A percentile compares a stretch with the other conserved stretches of the same genome.
Conservation (phyloP, 139 green algal species). For the Chlorella sp. region DNA sequence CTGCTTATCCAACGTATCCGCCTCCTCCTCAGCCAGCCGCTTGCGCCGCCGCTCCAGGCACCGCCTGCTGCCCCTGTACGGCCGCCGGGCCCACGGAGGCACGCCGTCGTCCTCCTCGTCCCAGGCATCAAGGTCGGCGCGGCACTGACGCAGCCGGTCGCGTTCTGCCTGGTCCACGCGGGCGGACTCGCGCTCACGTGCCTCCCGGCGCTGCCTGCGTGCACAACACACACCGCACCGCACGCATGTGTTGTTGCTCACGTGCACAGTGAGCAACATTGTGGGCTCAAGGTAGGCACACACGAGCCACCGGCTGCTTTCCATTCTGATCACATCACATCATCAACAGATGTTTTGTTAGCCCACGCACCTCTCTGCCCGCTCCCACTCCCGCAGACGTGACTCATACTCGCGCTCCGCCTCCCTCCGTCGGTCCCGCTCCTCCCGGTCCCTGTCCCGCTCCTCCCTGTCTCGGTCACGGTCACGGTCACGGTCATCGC, state of each 20-base stretch:
- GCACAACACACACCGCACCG: not conserved
- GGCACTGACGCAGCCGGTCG: slow-evolving; percentile 34
- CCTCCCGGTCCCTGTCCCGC: slow-evolving; percentile 25
- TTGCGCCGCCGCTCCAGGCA: slow-evolving; percentile 36
- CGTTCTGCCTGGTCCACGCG: slow-evolving; percentile 25
- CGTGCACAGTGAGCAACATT: not conserved
- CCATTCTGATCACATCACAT: too few species aligned
- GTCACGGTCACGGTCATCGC: slow-evolving; percentile 1
- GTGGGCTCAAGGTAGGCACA: not conserved
- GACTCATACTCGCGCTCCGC: slow-evolving; percentile 44
- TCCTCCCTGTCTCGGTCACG: slow-evolving; percentile 6
- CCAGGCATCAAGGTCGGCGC: slow-evolving; percentile 42
- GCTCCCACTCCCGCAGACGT: slow-evolving; percentile 53
- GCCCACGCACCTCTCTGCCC: slow-evolving; percentile 38
- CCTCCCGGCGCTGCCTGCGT: slow-evolving; percentile 22
- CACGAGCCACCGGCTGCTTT: not conserved
- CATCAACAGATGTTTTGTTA: too few species aligned
- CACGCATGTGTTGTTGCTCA: not conserved
- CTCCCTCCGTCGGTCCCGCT: slow-evolving; percentile 25
- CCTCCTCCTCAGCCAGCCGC: slow-evolving; percentile 40
- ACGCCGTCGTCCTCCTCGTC: slow-evolving; percentile 55
- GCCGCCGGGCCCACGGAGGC: slow-evolving; percentile 47
- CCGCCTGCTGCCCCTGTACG: slow-evolving; percentile 40
- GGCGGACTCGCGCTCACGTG: slow-evolving; percentile 36
- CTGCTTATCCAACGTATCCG: slow-evolving; percentile 35